Conservation (phyloP, 495 filamentous ascomycete species). For the Aspergillus heteromorphus region DNA sequence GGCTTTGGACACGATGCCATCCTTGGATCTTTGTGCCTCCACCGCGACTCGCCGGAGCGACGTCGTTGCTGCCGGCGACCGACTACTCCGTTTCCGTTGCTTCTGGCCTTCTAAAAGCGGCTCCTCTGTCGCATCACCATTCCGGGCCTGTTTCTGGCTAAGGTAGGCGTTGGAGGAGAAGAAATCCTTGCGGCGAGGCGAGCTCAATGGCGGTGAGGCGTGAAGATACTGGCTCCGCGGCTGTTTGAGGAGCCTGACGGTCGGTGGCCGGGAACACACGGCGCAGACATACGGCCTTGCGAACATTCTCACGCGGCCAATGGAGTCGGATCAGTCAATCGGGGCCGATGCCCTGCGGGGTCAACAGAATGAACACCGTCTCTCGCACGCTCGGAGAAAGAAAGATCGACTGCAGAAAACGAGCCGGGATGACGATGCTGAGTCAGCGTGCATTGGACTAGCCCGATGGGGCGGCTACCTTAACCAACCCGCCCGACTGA, state of each 20-base stretch:
- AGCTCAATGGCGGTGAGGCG: constrained; percentile 26
- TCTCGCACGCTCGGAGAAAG: too few relatives aligned
- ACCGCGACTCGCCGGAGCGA: constrained; percentile 55
- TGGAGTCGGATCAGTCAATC: not conserved
- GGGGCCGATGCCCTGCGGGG: not conserved
- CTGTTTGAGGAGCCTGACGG: constrained; percentile 16
- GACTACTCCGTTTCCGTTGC: constrained; percentile 38
- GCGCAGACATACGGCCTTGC: constrained; percentile 30
- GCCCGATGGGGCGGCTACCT: constrained; percentile 13
- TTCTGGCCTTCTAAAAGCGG: constrained; percentile 23
- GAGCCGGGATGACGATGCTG: not conserved
- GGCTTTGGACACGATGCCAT: constrained; percentile 37
- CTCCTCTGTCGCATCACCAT: constrained; percentile 17
- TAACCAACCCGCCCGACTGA: constrained; percentile 7
- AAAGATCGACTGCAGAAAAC: not conserved
- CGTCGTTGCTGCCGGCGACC: constrained; percentile 47
- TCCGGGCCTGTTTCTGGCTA: constrained; percentile 29
- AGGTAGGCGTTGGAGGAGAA: constrained; percentile 47
- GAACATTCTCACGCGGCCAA: constrained; percentile 26
- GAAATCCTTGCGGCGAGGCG: constrained; percentile 40
- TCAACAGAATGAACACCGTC: too few relatives aligned
- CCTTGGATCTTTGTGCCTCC: constrained; percentile 54
- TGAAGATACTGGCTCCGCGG: constrained; percentile 37
- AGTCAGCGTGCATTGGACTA: constrained; percentile 13
- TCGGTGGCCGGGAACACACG: constrained; percentile 23